Conservation (phyloP, 1,284 basidiomycete species). For the Trametes polyzona region DNA sequence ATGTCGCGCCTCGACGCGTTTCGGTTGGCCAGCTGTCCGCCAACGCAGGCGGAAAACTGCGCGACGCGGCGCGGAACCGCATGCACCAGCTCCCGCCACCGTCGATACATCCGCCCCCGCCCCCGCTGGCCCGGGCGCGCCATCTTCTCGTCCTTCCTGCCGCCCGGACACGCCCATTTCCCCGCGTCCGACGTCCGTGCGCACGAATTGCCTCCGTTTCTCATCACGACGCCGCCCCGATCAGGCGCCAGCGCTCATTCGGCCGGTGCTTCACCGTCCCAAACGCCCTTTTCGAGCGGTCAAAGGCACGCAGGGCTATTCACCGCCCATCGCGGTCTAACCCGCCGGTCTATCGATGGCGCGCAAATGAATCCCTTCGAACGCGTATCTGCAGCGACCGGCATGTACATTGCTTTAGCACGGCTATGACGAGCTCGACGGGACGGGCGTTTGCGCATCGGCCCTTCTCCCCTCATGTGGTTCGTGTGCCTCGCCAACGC, state of each 20-base stretch:
- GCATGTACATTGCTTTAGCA: no score
- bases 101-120: neutral
- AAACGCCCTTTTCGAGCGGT: constrained; percentile 17
- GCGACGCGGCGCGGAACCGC: neutral
- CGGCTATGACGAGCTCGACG: no score
- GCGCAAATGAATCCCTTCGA: neutral
- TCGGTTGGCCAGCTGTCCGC: neutral
- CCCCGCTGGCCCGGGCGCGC: constrained; percentile 3
- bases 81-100: neutral
- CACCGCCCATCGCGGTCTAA: neutral
- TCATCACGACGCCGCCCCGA: constrained; percentile 16
- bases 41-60: no score
- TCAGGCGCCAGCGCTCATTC: constrained; percentile 21
- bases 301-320: constrained; percentile 12
- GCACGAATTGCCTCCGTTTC: constrained; percentile 8
- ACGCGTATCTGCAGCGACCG: neutral
- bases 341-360: neutral
- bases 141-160: neutral
- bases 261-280: constrained; percentile 26
- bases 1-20: constrained; percentile 14
- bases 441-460: no score
- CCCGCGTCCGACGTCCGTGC: constrained; percentile 8
- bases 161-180: constrained; percentile 6
- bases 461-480: no score
- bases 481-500: no score